A percentile compares a stretch with the other conserved stretches of the same genome.
phyloP scores from a whole-genome alignment of 2,329 filamentous ascomycete species.

The Parascedosporium putredinis region DNA sequence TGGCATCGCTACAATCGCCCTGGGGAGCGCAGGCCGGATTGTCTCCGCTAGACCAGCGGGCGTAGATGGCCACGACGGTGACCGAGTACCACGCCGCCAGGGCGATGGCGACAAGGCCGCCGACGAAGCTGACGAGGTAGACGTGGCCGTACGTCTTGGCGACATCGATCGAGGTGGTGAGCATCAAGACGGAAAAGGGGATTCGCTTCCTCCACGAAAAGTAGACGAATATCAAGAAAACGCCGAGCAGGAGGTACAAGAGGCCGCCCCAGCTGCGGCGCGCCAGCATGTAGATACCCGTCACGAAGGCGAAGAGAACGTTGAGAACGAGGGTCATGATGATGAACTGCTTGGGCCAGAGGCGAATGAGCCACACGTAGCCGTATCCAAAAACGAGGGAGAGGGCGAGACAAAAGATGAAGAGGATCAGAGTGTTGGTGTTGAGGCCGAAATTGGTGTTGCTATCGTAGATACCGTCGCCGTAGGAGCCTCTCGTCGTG shows the following conservation, averaged over 20 bases:
- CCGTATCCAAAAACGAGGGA: slow-evolving; percentile 64
- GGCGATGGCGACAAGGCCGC: slow-evolving; percentile 64
- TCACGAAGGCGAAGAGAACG: slow-evolving; percentile 73
- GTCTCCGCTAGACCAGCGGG: slow-evolving; percentile 56
- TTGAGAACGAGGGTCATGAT: slow-evolving; percentile 89
- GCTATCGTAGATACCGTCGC: slow-evolving; percentile 63
- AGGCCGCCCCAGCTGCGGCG: slow-evolving; percentile 75
- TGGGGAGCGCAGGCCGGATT: slow-evolving; percentile 42
- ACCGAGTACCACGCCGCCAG: slow-evolving; percentile 80
- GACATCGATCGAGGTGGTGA: slow-evolving; percentile 76
- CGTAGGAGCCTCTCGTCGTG: slow-evolving; percentile 49
- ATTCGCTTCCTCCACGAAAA: slow-evolving; percentile 83
- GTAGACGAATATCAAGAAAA: slow-evolving; percentile 75
- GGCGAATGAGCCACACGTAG: slow-evolving; percentile 66
- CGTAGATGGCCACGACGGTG: slow-evolving; percentile 78
- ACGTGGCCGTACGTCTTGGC: slow-evolving; percentile 77
- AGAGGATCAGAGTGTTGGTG: slow-evolving; percentile 78
- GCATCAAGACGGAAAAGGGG: slow-evolving; percentile 83
- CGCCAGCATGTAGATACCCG: slow-evolving; percentile 75
- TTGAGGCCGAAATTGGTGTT: slow-evolving; percentile 57
- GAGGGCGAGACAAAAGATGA: slow-evolving; percentile 65
- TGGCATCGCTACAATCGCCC: slow-evolving; percentile 60
- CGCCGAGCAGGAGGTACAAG: slow-evolving; percentile 72
- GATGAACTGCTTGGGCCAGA: slow-evolving; percentile 82
- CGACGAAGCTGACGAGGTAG: slow-evolving; percentile 74